These are phyloP conservation scores for Luffa acutangula DNA, from an alignment of 306 rosid genomes.

Conservation along the genomic window DNA sequence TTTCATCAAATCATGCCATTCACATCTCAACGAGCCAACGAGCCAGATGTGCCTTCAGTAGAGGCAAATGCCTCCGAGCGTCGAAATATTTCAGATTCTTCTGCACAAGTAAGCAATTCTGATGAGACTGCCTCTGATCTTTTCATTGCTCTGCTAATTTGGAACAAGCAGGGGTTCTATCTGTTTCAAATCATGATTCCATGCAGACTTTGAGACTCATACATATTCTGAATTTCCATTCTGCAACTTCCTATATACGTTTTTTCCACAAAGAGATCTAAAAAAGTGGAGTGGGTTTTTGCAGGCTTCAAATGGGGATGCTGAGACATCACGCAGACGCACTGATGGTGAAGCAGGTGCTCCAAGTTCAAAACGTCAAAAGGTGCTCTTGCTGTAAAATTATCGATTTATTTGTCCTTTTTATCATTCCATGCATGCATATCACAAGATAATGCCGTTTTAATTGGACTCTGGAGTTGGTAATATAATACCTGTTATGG, in stretches of 20 bases:
- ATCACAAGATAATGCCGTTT: not conserved
- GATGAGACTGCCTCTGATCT: not conserved
- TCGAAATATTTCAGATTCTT: slow-evolving; percentile 28
- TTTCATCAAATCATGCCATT: slow-evolving; percentile 77
- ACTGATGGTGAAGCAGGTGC: slow-evolving; percentile 35
- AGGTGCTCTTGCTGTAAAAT: slow-evolving; percentile 31
- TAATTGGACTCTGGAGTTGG: not conserved
- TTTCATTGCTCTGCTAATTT: not conserved
- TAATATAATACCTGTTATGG: not conserved
- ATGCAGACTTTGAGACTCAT: not conserved
- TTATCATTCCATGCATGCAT: not conserved
- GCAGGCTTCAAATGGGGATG: slow-evolving; percentile 25
- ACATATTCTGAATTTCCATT: not conserved
- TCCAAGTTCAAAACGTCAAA: slow-evolving; percentile 75
- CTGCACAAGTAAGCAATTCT: slow-evolving; percentile 40
- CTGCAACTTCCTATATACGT: not conserved
- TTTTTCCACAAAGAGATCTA: not conserved
- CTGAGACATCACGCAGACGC: slow-evolving; percentile 47
- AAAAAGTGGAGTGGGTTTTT: not conserved
- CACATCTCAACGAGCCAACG: slow-evolving; percentile 47
- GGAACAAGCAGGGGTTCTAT: not conserved
- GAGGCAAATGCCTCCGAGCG: slow-evolving; percentile 33
- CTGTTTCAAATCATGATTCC: not conserved
- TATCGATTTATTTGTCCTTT: not conserved
- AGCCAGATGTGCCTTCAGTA: slow-evolving; percentile 17